These are phyloP conservation scores for Urostyla sp. DNA, from an alignment of 73 alveolate species.

Conservation along the genomic window DNA sequence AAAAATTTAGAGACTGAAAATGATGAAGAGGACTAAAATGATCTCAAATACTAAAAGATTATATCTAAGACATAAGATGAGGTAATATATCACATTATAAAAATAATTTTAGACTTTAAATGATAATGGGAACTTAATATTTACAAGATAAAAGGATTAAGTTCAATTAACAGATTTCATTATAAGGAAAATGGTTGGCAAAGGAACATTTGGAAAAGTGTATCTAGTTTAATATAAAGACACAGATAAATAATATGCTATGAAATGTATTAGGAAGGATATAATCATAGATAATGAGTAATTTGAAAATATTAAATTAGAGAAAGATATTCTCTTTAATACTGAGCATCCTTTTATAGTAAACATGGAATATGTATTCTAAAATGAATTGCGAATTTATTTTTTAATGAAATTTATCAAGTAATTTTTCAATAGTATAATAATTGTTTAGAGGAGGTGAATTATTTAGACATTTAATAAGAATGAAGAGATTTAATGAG, in stretches of 20 bases:
- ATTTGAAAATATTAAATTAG: slow-evolving; percentile 82
- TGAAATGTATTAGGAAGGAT: slow-evolving; percentile 92
- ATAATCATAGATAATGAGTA: slow-evolving; percentile 88
- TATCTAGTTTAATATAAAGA: slow-evolving; percentile 78
- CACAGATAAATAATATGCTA: slow-evolving; percentile 83
- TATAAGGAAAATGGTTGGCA: slow-evolving; percentile 78
- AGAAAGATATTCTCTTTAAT: slow-evolving; percentile 85
- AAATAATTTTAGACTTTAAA: slow-evolving; percentile 11
- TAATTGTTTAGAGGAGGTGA: slow-evolving; percentile 89
- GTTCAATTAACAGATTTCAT: slow-evolving; percentile 80
- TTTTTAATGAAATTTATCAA: slow-evolving; percentile 87
- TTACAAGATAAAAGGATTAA: slow-evolving; percentile 63
- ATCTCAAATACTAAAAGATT: slow-evolving; percentile 10
- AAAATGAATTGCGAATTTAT: slow-evolving; percentile 88
- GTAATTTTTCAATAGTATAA: not conserved
- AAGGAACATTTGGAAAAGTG: slow-evolving; percentile 94
- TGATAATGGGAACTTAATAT: slow-evolving; percentile 30
- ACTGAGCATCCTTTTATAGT: slow-evolving; percentile 92
- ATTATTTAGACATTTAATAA: slow-evolving; percentile 87
- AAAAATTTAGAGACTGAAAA: slow-evolving; percentile 29
- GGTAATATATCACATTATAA: not conserved
- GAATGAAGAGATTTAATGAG: slow-evolving; percentile 83
- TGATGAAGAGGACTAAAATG: slow-evolving; percentile 51
- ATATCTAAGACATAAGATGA: slow-evolving; percentile 11
- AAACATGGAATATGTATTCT: slow-evolving; percentile 86